phyloP scores from a whole-genome alignment of 805 yeast genomes.

The Myxozyma monticola region DNA sequence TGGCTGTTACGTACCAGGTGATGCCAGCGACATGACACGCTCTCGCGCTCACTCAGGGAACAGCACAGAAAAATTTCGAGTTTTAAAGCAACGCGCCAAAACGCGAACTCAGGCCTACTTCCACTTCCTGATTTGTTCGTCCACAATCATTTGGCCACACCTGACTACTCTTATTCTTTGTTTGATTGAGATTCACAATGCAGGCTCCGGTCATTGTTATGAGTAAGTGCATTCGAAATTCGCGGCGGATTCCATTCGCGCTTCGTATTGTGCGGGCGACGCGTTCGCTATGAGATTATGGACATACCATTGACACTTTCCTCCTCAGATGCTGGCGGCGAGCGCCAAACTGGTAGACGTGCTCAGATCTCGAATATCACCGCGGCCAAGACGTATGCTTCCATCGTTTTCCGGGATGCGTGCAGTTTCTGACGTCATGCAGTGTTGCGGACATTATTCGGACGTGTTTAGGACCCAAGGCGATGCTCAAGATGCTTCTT shows the following conservation, averaged over 20 bases:
- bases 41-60: neutral
- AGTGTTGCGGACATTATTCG: conserved; percentile 91
- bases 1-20: conserved; percentile 4
- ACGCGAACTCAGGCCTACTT: no score
- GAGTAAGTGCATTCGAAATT: conserved; percentile 44
- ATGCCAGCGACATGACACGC: no score
- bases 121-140: no score
- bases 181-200: conserved; percentile 43
- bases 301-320: no score
- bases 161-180: no score
- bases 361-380: conserved; percentile 97
- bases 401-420: neutral
- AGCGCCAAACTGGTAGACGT: conserved; percentile 93
- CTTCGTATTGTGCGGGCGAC: neutral
- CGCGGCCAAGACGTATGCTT: conserved; percentile 84
- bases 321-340: conserved; percentile 48
- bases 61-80: conserved; percentile 10
- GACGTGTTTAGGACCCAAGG: conserved; percentile 98
- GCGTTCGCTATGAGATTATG: neutral
- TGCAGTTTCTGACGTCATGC: neutral
- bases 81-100: conserved; percentile 13
- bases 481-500: conserved; percentile 95
- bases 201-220: conserved; percentile 83
- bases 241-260: neutral
- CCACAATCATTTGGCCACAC: no score